Base-by-base conservation (phyloP, 805 yeast species). In the Yarrowia bubula region DNA sequence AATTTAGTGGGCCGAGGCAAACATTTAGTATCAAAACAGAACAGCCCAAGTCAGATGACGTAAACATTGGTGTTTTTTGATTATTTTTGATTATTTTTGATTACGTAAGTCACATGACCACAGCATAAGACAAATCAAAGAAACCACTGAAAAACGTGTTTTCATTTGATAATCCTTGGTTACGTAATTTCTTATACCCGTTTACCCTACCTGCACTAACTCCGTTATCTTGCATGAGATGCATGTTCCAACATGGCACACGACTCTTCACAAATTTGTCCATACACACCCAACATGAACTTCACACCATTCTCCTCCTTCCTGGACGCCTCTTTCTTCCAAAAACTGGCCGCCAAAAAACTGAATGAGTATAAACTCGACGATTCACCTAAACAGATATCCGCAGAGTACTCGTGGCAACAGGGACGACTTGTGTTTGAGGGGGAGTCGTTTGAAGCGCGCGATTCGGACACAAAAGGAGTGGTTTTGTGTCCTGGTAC, bases 261-360 rank as follows among this genome's bases (percentile, higher is more conserved):
- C 57, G 41, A 50, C 57, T 22, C 28, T 22, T 22, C n/a, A n/a
- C n/a, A n/a, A n/a, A n/a, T n/a, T n/a, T n/a, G n/a, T n/a, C n/a
- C n/a, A n/a, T n/a, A n/a, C n/a, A n/a, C n/a, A n/a, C n/a, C n/a
- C n/a, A n/a, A n/a, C n/a, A 55, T 55, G 61, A 38, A 76, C 63
- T 84, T 78, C 70, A 76, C 82, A 1, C 82, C 89, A 0, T 74
- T 86, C 18, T 86, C 83, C 66, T 87, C 96, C 1, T 89, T 88
- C 73, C 86, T 89, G 22, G 98, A 93, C 71, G 85, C 97, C 0
- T 84, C 96, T 0, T 95, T 95, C 75, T 95, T 93, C 77, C 86
- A 88, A 46, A 83, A 83, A 68, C 80, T 95, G 10, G 82, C 96
- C 0, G 83, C 85, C 53, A 75, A 86, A 69, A 95, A 95, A 72